phyloP scores from a whole-genome alignment of 73 alveolate species.

The Paramecium primaurelia region DNA sequence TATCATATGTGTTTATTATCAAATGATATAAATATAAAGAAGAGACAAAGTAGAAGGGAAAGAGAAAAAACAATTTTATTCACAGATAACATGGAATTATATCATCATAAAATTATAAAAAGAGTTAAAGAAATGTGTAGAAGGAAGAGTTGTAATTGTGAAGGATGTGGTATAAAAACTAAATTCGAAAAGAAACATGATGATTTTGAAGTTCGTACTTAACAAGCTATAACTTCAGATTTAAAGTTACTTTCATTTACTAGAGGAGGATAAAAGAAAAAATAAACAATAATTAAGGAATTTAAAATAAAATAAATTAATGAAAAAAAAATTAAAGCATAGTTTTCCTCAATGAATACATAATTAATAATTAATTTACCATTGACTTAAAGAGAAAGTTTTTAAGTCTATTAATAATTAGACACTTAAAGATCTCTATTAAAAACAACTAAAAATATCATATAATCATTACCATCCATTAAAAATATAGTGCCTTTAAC shows the following conservation, averaged over 20 bases:
- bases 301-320: neutral
- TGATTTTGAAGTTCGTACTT: slow-evolving; percentile 17
- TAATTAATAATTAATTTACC: neutral
- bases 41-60: neutral
- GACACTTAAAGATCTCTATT: neutral
- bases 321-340: neutral
- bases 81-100: slow-evolving; percentile 2
- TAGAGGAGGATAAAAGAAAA: neutral
- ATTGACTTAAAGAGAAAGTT: neutral
- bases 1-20: neutral
- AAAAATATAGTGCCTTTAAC: neutral
- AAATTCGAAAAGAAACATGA: neutral
- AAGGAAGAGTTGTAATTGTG: neutral
- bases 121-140: neutral
- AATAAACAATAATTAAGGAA: neutral
- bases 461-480: neutral
- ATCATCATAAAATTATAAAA: neutral
- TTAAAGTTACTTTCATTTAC: neutral
- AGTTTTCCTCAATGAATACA: neutral
- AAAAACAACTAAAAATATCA: neutral
- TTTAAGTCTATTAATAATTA: neutral
- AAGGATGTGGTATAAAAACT: neutral
- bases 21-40: neutral
- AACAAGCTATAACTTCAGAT: neutral
- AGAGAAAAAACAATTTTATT: neutral